A percentile compares a stretch with the other conserved stretches of the same genome.
Conservation (phyloP, 352 stramenopile genomes). For the Achlya hypogyna region DNA sequence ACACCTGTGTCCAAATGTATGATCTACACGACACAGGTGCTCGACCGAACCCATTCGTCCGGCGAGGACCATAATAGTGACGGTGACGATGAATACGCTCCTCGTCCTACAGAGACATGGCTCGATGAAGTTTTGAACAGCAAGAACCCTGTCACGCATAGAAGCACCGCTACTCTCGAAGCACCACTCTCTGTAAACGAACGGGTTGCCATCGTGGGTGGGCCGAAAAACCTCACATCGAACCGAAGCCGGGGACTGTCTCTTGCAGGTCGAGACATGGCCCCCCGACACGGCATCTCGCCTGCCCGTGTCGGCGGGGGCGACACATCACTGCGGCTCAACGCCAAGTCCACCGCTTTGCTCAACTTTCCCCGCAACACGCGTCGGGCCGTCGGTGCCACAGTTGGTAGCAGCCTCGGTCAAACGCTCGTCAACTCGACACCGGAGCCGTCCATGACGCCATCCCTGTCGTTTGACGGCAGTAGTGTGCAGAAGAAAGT, state of each 20-base stretch:
- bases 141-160: neutral
- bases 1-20: constrained; percentile 19
- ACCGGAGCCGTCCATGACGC: constrained; percentile 2
- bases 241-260: neutral
- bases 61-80: neutral
- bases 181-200: neutral
- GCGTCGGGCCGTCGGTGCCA: neutral
- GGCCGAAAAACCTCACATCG: constrained; percentile 1
- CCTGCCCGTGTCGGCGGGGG: neutral
- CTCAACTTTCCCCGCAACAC: constrained; percentile 3
- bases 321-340: neutral
- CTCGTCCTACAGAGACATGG: neutral
- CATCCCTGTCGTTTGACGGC: neutral
- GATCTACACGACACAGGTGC: neutral
- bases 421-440: constrained; percentile 2
- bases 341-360: neutral
- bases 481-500: neutral
- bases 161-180: neutral
- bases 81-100: neutral
- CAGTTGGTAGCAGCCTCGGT: neutral
- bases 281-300: neutral
- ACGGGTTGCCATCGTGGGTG: neutral
- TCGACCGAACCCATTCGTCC: neutral
- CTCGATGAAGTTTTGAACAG: constrained; percentile 8
- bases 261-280: neutral